Evolutionary conservation across 768 basidiomycete species (phyloP), one percentile per base, ranked within the genome.

Genomic region (Tylopilus rubrobrunneus): DNA sequence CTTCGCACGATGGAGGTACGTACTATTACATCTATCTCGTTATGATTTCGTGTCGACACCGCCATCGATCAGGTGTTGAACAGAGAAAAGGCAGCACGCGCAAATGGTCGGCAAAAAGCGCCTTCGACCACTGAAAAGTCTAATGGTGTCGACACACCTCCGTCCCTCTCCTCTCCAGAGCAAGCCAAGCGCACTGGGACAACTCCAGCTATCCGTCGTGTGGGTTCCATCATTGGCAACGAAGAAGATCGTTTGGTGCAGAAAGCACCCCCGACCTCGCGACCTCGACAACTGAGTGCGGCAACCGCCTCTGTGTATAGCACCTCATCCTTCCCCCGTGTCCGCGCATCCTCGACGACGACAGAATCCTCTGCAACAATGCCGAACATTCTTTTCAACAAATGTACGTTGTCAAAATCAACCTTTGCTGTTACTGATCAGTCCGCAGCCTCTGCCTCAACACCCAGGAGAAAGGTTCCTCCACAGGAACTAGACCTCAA

Each of bases 1-100:
- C 76, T 98, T 53, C 89, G 85, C 67, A 91, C 85, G 47, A 95
- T 96, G 83, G 93, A 97, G 80, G 94, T 95, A 73, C 66, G 82
- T 76, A 58, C 63, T 55, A 31, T 53, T 49, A 44, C 56, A 47
- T 56, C 60, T 45, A 56, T 39, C 49, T 61, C 60, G 29, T 42
- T 48, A 65, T 53, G 48, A 41, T 60, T 57, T 44, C 39, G 43
- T 49, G 44, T 37, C 55, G 46, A 55, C 48, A 19, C 37, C 29
- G 48, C 33, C 48, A 17, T 29, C 41, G 31, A 49, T 53, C 56
- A 88, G 87, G 78, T 80, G 59, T 81, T 83, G 75, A 87, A 87
- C 79, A 85, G 82, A 76, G 86, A 87, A 71, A 85, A 84, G 71
- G 77, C 76, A 6, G 77, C 76, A 6, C 70, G 68, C 45, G 51